These are phyloP conservation scores for Chaetomium tenue DNA, from an alignment of 495 filamentous ascomycete genomes.

Conservation along the genomic window DNA sequence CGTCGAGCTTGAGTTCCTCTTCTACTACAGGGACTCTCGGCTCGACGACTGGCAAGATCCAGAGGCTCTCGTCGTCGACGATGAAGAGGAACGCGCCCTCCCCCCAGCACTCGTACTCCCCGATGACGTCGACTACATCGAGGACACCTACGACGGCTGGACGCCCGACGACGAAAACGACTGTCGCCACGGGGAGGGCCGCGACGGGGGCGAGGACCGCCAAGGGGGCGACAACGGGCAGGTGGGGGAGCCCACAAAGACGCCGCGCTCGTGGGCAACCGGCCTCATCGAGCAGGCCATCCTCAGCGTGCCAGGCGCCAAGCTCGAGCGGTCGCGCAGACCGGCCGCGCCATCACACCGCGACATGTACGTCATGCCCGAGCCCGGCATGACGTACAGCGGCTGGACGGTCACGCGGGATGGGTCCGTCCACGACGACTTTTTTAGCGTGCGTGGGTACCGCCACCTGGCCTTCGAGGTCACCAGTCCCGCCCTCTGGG, in stretches of 20 bases:
- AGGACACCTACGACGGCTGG: not conserved
- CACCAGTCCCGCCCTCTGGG: slow-evolving; percentile 20
- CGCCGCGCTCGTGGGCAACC: not conserved
- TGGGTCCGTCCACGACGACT: not conserved
- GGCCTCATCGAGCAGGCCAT: slow-evolving; percentile 9
- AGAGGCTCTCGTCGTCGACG: not conserved
- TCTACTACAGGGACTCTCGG: slow-evolving; percentile 8
- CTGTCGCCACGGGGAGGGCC: too few species aligned
- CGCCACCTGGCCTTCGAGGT: slow-evolving; percentile 2
- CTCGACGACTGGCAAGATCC: not conserved
- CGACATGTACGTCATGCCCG: not conserved
- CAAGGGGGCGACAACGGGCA: not conserved
- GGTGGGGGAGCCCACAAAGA: too few species aligned
- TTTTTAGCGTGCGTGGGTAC: not conserved
- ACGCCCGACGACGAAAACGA: not conserved
- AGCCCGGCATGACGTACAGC: not conserved
- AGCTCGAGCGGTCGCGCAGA: not conserved
- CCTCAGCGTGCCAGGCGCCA: slow-evolving; percentile 17
- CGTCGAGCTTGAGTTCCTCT: slow-evolving; percentile 29
- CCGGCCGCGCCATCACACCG: not conserved
- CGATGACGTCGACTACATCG: not conserved
- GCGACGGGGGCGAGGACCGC: not conserved
- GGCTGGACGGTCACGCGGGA: slow-evolving; percentile 15
- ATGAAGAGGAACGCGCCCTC: not conserved
- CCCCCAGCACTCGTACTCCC: not conserved